A percentile compares a stretch with the other conserved stretches of the same genome.
Conservation (phyloP, 2,329 filamentous ascomycete species). For the Aspergillus tanneri region DNA sequence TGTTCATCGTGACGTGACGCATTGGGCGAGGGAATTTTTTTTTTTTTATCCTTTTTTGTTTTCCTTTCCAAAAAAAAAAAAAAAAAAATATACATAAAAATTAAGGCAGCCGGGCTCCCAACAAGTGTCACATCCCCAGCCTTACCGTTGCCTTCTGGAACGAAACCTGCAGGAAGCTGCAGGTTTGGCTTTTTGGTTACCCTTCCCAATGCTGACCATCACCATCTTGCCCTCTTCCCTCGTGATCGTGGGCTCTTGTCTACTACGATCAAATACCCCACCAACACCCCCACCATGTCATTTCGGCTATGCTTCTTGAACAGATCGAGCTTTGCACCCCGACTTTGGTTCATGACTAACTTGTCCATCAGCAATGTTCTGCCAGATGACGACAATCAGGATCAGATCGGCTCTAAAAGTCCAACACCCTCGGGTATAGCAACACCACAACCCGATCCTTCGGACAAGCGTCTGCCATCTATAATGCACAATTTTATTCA, state of each 20-base stretch:
- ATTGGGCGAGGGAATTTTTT: conserved; percentile 5
- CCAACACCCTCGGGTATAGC: conserved; percentile 87
- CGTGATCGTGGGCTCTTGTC: not conserved
- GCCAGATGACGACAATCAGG: conserved; percentile 44
- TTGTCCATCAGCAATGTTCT: conserved; percentile 24
- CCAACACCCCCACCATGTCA: conserved; percentile 7
- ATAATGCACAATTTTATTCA: conserved; percentile 98
- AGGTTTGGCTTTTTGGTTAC: conserved; percentile 2
- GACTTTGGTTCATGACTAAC: conserved; percentile 28
- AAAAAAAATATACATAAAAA: not conserved
- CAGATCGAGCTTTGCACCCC: conserved; percentile 1
- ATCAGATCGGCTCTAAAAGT: conserved; percentile 65
- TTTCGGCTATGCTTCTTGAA: conserved; percentile 10
- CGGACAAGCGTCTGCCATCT: conserved; percentile 91
- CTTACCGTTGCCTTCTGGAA: conserved; percentile 9
- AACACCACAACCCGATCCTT: conserved; percentile 88
- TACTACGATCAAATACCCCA: not conserved
- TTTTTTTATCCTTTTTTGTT: too few relatives aligned
- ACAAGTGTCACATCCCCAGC: not conserved
- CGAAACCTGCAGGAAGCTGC: conserved; percentile 2
- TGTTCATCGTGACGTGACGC: conserved; percentile 9
- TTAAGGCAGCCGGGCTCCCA: conserved; percentile 9
- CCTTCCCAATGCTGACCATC: not conserved
- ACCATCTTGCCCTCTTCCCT: not conserved
- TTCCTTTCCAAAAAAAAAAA: not conserved